Conservation (phyloP, 148 eudicot species). For the Linanthus parryae region DNA sequence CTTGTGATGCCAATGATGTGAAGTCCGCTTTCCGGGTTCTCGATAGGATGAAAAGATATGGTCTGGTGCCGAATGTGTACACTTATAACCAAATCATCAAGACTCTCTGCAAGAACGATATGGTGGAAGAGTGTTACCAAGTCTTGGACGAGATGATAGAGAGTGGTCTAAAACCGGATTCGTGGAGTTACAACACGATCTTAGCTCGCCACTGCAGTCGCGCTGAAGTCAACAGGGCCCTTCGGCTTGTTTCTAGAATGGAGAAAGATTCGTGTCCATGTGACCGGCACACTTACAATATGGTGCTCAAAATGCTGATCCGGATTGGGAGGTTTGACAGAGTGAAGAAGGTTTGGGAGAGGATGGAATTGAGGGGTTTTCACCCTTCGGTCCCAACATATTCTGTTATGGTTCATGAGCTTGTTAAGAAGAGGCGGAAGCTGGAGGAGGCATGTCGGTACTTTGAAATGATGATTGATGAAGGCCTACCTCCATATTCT, state of each 20-base stretch:
- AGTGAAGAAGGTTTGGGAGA: constrained; percentile 51
- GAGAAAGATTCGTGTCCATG: constrained; percentile 43
- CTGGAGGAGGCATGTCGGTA: constrained; percentile 67
- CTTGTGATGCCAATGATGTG: constrained; percentile 52
- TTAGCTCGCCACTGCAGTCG: constrained; percentile 58
- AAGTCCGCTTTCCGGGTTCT: constrained; percentile 58
- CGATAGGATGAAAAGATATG: constrained; percentile 66
- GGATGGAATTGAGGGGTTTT: constrained; percentile 52
- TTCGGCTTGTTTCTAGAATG: constrained; percentile 52
- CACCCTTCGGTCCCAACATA: constrained; percentile 67
- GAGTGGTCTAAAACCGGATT: constrained; percentile 43
- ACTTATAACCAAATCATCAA: constrained; percentile 67
- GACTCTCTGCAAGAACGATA: constrained; percentile 48
- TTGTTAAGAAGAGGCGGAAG: constrained; percentile 66
- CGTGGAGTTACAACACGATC: constrained; percentile 75
- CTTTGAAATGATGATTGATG: constrained; percentile 84
- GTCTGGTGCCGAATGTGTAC: constrained; percentile 66
- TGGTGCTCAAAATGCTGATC: constrained; percentile 74
- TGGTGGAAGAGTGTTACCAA: constrained; percentile 56
- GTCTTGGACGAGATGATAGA: constrained; percentile 65
- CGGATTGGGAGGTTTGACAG: constrained; percentile 63
- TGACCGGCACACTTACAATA: constrained; percentile 73
- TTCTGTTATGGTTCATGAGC: constrained; percentile 83
- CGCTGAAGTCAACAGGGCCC: constrained; percentile 60
- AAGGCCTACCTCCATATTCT: constrained; percentile 76